Evolutionary conservation across 164 flowering plant species (phyloP), one percentile per base, ranked within the genome.

Genomic region (Platanus orientalis): DNA sequence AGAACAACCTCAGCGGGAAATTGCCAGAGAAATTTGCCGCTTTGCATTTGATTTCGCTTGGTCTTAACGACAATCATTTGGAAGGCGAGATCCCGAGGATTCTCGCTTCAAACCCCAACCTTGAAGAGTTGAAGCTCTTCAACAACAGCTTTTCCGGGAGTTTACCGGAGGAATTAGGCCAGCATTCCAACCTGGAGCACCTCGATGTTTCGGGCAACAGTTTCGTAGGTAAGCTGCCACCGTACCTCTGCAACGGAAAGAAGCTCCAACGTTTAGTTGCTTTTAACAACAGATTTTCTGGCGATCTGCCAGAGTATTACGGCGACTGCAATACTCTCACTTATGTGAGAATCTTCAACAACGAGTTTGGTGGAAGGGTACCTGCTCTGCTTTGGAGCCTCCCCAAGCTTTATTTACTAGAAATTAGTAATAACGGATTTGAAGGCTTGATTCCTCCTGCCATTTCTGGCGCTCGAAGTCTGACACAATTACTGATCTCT

Each of bases 171-270:
- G 45, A 74, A 58, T 75, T 90, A 12, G 97, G 97, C 6, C 61
- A 65, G 52, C 47, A 69, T 40, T 84, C 88, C 0, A 64, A 62
- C 26, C 61, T 88, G 61, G 58, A 51, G 1, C 65, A 76, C 0
- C 42, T 90, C 12, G 97, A 90, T 64, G 85, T 87, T 13, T 85
- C 96, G 7, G 66, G 66, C 9, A 91, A 91, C 57, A 23, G 68
- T n/a, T 71, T 91, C 17, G 69, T 69, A 6, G 97, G 96, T 2
- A 71, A 72, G 20, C 55, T 91, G 47, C 97, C 96, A 21, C 70
- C 45, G 3, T 66, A 58, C 39, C 75, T 89, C 30, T 91, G 97
- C 56, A 7, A 60, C 42, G 52, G 76, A 42, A 77, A 73, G 40
- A 79, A 71, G 54, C 85, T 91, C 23, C 49, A 36, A 17, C 20